These are phyloP conservation scores for Paramecium bursaria DNA, from an alignment of 73 alveolate genomes.

Conservation along the genomic window DNA sequence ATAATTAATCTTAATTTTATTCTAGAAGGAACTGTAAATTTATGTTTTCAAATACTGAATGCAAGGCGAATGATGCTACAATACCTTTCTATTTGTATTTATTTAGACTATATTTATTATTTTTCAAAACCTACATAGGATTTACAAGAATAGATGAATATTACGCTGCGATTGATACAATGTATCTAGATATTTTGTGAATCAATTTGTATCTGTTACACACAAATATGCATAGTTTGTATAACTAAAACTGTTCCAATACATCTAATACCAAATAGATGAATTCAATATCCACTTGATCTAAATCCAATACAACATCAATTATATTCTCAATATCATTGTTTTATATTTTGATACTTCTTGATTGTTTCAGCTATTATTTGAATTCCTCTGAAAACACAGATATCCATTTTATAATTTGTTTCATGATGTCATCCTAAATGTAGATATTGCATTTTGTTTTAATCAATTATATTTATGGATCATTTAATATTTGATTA, in stretches of 20 bases:
- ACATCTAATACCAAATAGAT: slow-evolving; percentile 79
- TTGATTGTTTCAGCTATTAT: slow-evolving; percentile 44
- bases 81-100: too few relatives aligned
- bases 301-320: slow-evolving; percentile 75
- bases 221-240: slow-evolving; percentile 80
- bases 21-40: too few relatives aligned
- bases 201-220: slow-evolving; percentile 83
- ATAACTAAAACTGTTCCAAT: slow-evolving; percentile 81
- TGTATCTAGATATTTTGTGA: slow-evolving; percentile 77
- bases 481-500: too few relatives aligned
- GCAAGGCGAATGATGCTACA: too few relatives aligned
- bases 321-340: slow-evolving; percentile 50
- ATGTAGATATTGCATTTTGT: slow-evolving; percentile 78
- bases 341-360: neutral
- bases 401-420: slow-evolving; percentile 80
- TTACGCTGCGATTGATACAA: slow-evolving; percentile 76
- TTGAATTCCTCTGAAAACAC: slow-evolving; percentile 81
- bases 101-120: too few relatives aligned
- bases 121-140: too few relatives aligned
- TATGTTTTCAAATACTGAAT: too few relatives aligned
- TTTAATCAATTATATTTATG: slow-evolving; percentile 43
- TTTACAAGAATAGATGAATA: too few relatives aligned
- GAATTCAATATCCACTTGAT: slow-evolving; percentile 76
- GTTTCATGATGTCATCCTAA: slow-evolving; percentile 80
- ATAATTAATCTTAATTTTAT: too few relatives aligned